Evolutionary conservation across 305 asterid species (phyloP), one percentile per base, ranked within the genome.

Genomic region (Fraxinus angustifolia): DNA sequence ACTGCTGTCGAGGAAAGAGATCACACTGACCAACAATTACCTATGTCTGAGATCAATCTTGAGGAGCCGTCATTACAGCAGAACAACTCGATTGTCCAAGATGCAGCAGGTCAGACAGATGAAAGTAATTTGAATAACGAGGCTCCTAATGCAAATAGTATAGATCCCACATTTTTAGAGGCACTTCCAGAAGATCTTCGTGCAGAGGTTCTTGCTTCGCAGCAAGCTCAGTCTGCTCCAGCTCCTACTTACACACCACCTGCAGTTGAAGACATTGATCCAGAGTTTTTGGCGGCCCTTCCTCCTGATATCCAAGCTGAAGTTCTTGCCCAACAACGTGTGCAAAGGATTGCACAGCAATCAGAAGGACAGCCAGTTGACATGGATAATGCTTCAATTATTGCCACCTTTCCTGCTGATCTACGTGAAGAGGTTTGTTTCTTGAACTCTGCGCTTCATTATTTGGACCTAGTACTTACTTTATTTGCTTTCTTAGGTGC

Each of bases 291-390:
- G 87, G 99, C 99, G 75, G 99, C 99, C 80, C 98, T 96, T 84
- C 99, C 99, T 85, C 99, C 97, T 36, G 97, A 96, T 88, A 96
- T 96, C 84, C 99, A 96, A 90, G 98, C 98, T 76, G 99, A 96
- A 91, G 99, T 96, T 88, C 93, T 96, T 85, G 98, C 98, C 35
- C 99, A 96, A 82, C 99, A 96, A 83, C 89, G 94, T 74, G 98
- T 93, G 34, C 99, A 94, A 82, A 89, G 97, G 87, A 91, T 94
- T 82, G 95, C 91, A 65, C 97, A 91, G 82, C 97, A 92, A 85
- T 92, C 99, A 14, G 97, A 96, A 82, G 98, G 99, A 50, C 99
- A 91, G 82, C 98, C 99, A n/a, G 99, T 96, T 86, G 99, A 96
- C 87, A 96, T 96, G 99, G 99, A 96, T 83, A 96, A 96, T 91